A percentile compares a stretch with the other conserved stretches of the same genome.
Conservation (phyloP, 2,329 filamentous ascomycete genomes). For the Fonsecaea monophora region DNA sequence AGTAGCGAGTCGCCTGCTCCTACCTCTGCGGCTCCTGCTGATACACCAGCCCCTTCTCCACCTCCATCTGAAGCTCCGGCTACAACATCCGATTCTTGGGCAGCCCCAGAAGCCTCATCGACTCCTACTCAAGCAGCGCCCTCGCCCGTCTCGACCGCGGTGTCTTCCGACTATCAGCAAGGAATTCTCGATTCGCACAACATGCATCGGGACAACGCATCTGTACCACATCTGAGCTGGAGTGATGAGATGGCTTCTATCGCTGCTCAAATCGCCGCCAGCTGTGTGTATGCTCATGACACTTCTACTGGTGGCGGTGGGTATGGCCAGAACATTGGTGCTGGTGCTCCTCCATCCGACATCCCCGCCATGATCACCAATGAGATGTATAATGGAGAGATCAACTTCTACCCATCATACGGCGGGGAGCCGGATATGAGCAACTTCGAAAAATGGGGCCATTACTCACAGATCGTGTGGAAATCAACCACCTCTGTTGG, state of each 20-base stretch:
- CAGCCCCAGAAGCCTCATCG: slow-evolving; percentile 12
- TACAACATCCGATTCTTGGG: slow-evolving; percentile 17
- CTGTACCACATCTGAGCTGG: slow-evolving; percentile 70
- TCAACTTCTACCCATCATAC: slow-evolving; percentile 60
- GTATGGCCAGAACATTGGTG: slow-evolving; percentile 94
- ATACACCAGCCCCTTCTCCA: slow-evolving; percentile 24
- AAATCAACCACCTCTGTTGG: slow-evolving; percentile 66
- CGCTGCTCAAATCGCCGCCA: slow-evolving; percentile 68
- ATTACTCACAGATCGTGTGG: slow-evolving; percentile 80
- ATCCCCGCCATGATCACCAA: slow-evolving; percentile 75
- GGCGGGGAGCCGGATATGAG: slow-evolving; percentile 71
- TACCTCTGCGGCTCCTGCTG: slow-evolving; percentile 35
- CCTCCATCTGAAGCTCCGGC: slow-evolving; percentile 16
- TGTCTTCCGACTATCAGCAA: slow-evolving; percentile 44
- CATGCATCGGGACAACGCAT: slow-evolving; percentile 82
- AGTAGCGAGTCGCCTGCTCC: slow-evolving; percentile 18
- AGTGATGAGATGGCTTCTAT: slow-evolving; percentile 67
- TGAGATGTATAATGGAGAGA: slow-evolving; percentile 88
- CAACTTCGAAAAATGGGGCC: slow-evolving; percentile 72
- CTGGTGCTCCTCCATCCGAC: slow-evolving; percentile 63
- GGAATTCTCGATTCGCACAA: slow-evolving; percentile 76
- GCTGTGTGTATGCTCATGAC: slow-evolving; percentile 77
- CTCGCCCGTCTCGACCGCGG: slow-evolving; percentile 24
- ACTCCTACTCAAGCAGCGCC: slow-evolving; percentile 17
- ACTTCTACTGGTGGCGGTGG: slow-evolving; percentile 71